Base-by-base conservation (phyloP, 306 rosid genomes). In the Spatholobus suberectus region DNA sequence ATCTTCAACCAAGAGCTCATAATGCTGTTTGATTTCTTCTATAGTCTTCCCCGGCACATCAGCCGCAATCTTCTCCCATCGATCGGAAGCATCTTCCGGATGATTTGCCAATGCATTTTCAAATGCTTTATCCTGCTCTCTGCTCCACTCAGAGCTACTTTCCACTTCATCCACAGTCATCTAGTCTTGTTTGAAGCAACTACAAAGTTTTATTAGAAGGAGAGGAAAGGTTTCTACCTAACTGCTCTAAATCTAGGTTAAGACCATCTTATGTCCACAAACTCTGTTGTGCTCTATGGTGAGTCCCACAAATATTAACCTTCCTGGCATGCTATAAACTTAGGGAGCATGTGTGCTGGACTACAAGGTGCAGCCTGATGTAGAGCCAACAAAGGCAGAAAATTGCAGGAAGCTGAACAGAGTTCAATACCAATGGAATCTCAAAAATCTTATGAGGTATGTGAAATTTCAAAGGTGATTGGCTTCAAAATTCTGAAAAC, bases 71-170 rank as follows among this genome's bases (percentile, higher is more conserved):
- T 90, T 90, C 89, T 95, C 97, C 99, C 99, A 95, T 67, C 96
- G 90, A 93, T 92, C 96, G 12, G 89, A 71, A 71, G 82, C 85
- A 78, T 90, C 91, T 81, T 93, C 97, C 0, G 96, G 88, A 87
- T 91, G 68, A 81, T 87, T 92, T 58, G 92, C 99, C 77, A 95
- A 78, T 11, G 97, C 98, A 81, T 86, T 90, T 89, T 95, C 99
- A 83, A 95, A 95, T 70, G 96, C 97, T 84, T 90, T 95, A 43
- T 95, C 98, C 83, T 95, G 92, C 78, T 95, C 99, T 83, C 91
- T 62, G 83, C 90, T 95, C 99, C 99, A 95, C 75, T 80, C 84
- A 86, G 96, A 89, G 92, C 85, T 81, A 88, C 90, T 85, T 63
- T 65, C 93, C 23, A 75, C 90, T 84, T 90, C 98, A 65, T 93